Conservation (phyloP, 371 early-diverging fungal species). For the Phascolomyces articulosus region DNA sequence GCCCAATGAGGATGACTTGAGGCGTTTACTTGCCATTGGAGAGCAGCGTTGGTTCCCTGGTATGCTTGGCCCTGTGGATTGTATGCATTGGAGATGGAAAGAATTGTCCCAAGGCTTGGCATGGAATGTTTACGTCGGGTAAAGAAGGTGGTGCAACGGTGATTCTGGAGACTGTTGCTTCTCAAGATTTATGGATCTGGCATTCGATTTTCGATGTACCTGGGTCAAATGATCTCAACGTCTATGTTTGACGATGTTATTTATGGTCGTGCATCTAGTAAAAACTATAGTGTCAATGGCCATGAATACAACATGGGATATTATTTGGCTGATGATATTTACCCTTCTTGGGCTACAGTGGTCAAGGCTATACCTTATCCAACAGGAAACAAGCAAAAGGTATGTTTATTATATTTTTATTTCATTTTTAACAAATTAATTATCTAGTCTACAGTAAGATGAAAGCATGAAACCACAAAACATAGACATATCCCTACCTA, state of each 20-base stretch:
- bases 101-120: not conserved
- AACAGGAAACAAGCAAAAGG: not conserved
- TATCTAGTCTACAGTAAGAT: not conserved
- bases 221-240: not conserved
- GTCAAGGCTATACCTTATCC: not conserved
- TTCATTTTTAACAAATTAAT: no score
- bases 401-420: no score
- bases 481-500: not conserved
- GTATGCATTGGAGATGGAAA: conserved; percentile 9
- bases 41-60: not conserved
- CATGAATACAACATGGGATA: not conserved
- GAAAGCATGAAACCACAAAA: not conserved
- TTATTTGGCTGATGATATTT: conserved; percentile 3
- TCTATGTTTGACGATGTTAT: not conserved
- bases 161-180: not conserved
- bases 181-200: conserved; percentile 1
- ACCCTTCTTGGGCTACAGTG: not conserved
- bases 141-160: not conserved
- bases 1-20: not conserved
- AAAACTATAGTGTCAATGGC: not conserved
- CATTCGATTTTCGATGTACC: not conserved
- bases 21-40: not conserved
- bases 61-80: not conserved
- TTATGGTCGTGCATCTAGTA: not conserved
- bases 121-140: not conserved